Evolutionary conservation across 345 rosid genomes (phyloP), one percentile per base, ranked within the genome.

Genomic region (Syzygium aqueum): DNA sequence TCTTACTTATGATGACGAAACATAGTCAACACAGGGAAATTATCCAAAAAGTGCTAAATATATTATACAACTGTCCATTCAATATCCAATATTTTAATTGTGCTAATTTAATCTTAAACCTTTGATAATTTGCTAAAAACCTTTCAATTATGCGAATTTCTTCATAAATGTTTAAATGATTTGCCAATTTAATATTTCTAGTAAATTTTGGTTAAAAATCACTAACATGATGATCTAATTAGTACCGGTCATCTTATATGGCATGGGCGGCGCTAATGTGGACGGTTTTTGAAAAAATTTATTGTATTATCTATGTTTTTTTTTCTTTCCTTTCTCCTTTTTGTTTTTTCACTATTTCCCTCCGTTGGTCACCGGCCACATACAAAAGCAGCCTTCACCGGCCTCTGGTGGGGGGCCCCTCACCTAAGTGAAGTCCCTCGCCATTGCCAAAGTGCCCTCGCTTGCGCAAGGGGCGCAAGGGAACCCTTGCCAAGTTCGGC

Each of bases 61-160:
- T 27, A 59, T 59, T 27, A 11, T 59, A 56, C 2, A 2, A 2
- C 12, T 11, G 16, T 27, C 3, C 12, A 59, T 27, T 27, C 27
- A 27, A 1, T 13, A 14, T 7, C 14, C 13, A 61, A 61, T 0
- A 0, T 61, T 61, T 13, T 0, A 12, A n/a, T 61, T n/a, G 9
- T 0, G 5, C 8, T 8, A 61, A 61, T 27, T 61, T 3, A 61
- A 0, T n/a, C 14, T 0, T 63, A 63, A n/a, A n/a, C 2, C 0
- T 63, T n/a, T 0, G 21, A n/a, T 6, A 2, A 14, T 63, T n/a
- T 63, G 7, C 13, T 28, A 25, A 13, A 23, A 56, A 56, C 12
- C 1, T 56, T 56, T 56, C 2, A 22, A 56, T 56, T 56, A 23
- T 56, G 1, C 1, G 5, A 56, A 56, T 59, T 59, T 27, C 25